phyloP scores from a whole-genome alignment of 2,329 filamentous ascomycete species.

The Aureobasidium sp. region DNA sequence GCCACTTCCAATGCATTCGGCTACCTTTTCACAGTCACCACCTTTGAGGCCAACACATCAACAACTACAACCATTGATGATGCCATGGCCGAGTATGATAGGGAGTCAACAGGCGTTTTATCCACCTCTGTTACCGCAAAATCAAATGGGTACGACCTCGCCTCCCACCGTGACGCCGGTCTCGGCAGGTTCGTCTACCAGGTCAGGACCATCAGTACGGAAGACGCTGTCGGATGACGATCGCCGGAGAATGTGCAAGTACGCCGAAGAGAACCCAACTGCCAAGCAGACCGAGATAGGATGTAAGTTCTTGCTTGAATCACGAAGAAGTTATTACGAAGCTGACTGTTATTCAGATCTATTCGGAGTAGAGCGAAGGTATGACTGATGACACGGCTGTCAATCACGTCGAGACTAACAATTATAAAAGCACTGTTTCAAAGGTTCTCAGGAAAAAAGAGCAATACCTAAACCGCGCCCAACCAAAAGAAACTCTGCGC shows the following conservation, averaged over 20 bases:
- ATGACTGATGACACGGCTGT: constrained; percentile 26
- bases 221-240: constrained; percentile 85
- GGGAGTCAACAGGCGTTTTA: constrained; percentile 59
- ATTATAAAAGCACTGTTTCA: constrained; percentile 72
- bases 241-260: constrained; percentile 85
- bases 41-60: constrained; percentile 43
- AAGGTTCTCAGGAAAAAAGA: constrained; percentile 94
- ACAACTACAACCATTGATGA: constrained; percentile 61
- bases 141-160: constrained; percentile 35
- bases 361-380: constrained; percentile 98
- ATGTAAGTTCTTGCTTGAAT: constrained; percentile 42
- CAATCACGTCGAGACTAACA: constrained; percentile 13
- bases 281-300: constrained; percentile 96
- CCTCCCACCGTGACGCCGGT: constrained; percentile 46
- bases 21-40: constrained; percentile 44
- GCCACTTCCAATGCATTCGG: constrained; percentile 50
- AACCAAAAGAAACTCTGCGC: background rate
- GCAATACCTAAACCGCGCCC: constrained; percentile 66
- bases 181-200: constrained; percentile 36
- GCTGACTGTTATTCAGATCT: constrained; percentile 44
- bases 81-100: constrained; percentile 78
- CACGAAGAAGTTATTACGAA: background rate
- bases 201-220: constrained; percentile 27
- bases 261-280: constrained; percentile 79
- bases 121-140: constrained; percentile 51